Evolutionary conservation across 345 rosid species (phyloP), one percentile per base, ranked within the genome.

Genomic region (Gossypium ekmanianum): DNA sequence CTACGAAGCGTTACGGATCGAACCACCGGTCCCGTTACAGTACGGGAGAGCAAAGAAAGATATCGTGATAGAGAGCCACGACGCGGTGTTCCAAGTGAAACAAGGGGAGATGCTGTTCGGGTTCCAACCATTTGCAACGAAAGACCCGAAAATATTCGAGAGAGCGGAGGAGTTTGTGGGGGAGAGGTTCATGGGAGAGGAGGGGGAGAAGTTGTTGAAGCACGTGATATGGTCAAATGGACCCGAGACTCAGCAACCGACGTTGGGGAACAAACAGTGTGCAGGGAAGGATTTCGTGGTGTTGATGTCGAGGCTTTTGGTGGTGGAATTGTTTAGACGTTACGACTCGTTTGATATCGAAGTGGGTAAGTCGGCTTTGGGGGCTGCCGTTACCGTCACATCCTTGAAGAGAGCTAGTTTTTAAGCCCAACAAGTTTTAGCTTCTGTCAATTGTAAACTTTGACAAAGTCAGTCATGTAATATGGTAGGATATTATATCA

Each of bases 141-240:
- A 64, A 59, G 98, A 94, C 56, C 94, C 98, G 77, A 90, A 78
- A 77, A 88, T 94, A 0, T 94, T 94, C 71, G 87, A 87, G 1
- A 56, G 84, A 51, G 76, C 97, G 14, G 94, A 91, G 57, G 92
- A 94, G 83, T 94, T 91, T 78, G 87, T 92, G 11, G 73, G 94
- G 48, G 97, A 88, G 43, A 74, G 98, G 55, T 94, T 94, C 76
- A 81, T 90, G 0, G 94, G 96, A 0, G 89, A 82, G 0, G 87
- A 86, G 14, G 99, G 99, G 11, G 96, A 90, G 87, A 83, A 63
- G 86, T 34, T 91, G 79, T 73, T 92, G 68, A 44, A 72, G 79
- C 82, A 94, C 79, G 91, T 94, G 78, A 58, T 94, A 16, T 94
- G 99, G 99, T 94, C 99, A 0, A 94, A 94, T 9, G 99, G 99